Base-by-base conservation (phyloP, 176 grass and related monocot genomes). In the Phyllostachys edulis region DNA sequence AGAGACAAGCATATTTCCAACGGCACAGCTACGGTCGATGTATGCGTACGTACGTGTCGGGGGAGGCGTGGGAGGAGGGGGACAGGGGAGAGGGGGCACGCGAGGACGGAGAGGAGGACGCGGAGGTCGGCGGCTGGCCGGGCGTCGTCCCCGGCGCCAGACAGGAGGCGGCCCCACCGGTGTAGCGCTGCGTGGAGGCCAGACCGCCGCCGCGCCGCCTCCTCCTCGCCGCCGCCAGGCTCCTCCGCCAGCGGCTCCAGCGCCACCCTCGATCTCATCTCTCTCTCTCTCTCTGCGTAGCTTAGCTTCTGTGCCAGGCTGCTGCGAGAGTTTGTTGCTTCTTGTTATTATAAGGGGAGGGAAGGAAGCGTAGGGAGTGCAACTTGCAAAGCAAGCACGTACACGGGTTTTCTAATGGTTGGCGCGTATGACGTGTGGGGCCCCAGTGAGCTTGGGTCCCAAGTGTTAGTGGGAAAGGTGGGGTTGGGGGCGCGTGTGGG, bases 231-330 rank as follows among this genome's bases (percentile, higher is more conserved):
- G 74, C 74, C 89, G 13, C 92, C 89, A 9, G 97, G 97, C 90
- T 99, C 93, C 91, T 99, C 97, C n/a, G 93, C 90, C 47, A 99
- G 86, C 69, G 93, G 88, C 84, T 94, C 93, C 71, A 99, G 89
- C 50, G 80, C 90, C 93, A 88, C 92, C 72, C 78, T 85, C 67
- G 86, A 64, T 17, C 87, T 79, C 86, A 86, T 89, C 82, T 69
- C 27, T 26, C 60, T 72, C 4, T 67, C 39, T 23, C 54, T 21
- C 39, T 5, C 34, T 14, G 20, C 4, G 13, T 18, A 77, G 72
- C 71, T 50, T 45, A 32, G 81, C 84, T 84, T 89, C 32, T 74
- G 86, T 64, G 63, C 73, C 61, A 80, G 89, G 87, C 21, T 14
- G 44, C 51, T 71, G 60, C 49, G 26, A 45, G 73, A 69, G 61